Conservation (phyloP, 768 basidiomycete genomes). For the Mycena vitilis region DNA sequence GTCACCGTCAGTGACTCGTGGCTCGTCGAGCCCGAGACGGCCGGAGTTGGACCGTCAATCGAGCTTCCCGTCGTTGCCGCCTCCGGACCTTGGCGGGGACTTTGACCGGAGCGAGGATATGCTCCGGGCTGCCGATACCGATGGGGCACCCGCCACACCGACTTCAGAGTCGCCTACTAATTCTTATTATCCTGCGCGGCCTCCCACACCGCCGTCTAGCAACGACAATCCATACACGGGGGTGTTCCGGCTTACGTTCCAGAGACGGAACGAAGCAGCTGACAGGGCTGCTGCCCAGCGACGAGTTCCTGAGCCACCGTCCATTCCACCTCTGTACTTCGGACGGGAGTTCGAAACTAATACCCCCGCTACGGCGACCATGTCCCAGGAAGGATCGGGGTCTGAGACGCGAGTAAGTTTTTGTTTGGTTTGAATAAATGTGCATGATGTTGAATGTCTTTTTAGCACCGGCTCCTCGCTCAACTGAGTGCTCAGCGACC, state of each 20-base stretch:
- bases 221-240: slow-evolving; percentile 52
- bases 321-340: slow-evolving; percentile 55
- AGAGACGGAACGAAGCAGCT: slow-evolving; percentile 42
- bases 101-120: slow-evolving; percentile 37
- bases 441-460: slow-evolving; percentile 2
- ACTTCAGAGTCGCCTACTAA: not conserved
- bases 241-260: slow-evolving; percentile 61
- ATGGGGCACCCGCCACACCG: slow-evolving; percentile 1
- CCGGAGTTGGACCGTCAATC: slow-evolving; percentile 18
- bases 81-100: slow-evolving; percentile 44
- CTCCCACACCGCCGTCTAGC: slow-evolving; percentile 37
- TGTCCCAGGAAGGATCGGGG: slow-evolving; percentile 3
- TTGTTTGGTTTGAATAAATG: not conserved
- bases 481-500: slow-evolving; percentile 15
- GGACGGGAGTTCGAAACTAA: slow-evolving; percentile 39
- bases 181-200: slow-evolving; percentile 14
- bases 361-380: not conserved
- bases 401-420: slow-evolving; percentile 26
- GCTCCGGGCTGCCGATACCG: slow-evolving; percentile 18
- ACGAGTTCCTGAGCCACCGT: slow-evolving; percentile 39
- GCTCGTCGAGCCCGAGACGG: not conserved
- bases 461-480: slow-evolving; percentile 15
- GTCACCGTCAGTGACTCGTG: slow-evolving; percentile 5
- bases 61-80: slow-evolving; percentile 44
- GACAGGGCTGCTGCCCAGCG: slow-evolving; percentile 26